A percentile compares a stretch with the other conserved stretches of the same genome.
phyloP scores from a whole-genome alignment of 495 filamentous ascomycete species.

The Diplogelasinospora grovesii region DNA sequence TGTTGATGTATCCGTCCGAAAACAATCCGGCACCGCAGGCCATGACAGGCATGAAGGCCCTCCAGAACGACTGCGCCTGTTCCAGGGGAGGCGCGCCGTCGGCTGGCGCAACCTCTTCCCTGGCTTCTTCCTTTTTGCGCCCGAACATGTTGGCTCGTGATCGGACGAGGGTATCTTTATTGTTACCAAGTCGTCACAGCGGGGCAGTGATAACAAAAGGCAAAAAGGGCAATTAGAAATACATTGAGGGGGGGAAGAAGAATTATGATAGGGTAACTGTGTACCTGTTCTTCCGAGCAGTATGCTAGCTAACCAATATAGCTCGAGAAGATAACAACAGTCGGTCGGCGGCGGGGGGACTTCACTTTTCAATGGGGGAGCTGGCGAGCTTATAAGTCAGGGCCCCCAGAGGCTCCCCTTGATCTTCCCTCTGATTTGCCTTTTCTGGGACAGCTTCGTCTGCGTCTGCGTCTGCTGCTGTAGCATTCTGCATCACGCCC shows the following conservation, averaged over 20 bases:
- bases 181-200: too few species aligned
- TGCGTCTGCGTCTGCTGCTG: too few species aligned
- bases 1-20: slow-evolving; percentile 87
- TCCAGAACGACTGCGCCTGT: slow-evolving; percentile 12
- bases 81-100: not conserved
- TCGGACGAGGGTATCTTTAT: not conserved
- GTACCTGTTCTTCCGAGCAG: not conserved
- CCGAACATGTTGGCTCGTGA: slow-evolving; percentile 4
- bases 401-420: too few species aligned
- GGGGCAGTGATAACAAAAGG: too few species aligned
- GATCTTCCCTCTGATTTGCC: too few species aligned
- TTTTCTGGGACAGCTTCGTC: too few species aligned
- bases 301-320: not conserved
- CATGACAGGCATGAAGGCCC: slow-evolving; percentile 44
- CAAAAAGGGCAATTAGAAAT: not conserved
- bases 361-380: too few species aligned
- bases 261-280: not conserved
- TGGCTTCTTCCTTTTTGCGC: slow-evolving; percentile 6
- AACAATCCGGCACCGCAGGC: slow-evolving; percentile 88
- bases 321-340: not conserved
- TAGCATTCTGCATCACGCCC: too few species aligned
- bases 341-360: too few species aligned
- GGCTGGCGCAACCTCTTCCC: not conserved
- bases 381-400: too few species aligned
- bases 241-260: not conserved